Percentiles rank a stretch among this genome's conserved stretches.
Evolutionary conservation across 345 rosid species (phyloP).

Genomic region (Combretum micranthum): DNA sequence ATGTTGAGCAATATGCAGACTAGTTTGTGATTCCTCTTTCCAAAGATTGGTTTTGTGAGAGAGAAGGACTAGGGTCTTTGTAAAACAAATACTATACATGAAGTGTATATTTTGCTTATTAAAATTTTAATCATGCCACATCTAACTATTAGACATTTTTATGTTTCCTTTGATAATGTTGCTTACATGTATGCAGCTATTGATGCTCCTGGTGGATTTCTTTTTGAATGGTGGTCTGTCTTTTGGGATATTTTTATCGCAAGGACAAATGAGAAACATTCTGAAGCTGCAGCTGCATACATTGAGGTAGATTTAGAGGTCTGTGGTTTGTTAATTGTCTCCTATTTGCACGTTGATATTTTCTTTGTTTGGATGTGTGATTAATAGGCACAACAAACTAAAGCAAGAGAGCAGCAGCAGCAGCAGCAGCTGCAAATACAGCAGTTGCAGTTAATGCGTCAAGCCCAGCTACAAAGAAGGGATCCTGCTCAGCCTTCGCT

Average conservation of each 20-base stretch:
- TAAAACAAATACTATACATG: too few species aligned
- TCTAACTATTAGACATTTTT: not conserved
- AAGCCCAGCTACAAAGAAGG: conserved; percentile 78
- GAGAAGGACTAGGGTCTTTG: too few species aligned
- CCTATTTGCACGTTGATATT: not conserved
- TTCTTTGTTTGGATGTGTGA: conserved; percentile 11
- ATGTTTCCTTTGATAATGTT: conserved; percentile 5
- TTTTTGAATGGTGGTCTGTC: conserved; percentile 99
- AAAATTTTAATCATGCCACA: too few species aligned
- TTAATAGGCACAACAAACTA: conserved; percentile 66
- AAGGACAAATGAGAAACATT: conserved; percentile 93
- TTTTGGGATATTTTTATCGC: conserved; percentile 98
- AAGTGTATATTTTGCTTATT: too few species aligned
- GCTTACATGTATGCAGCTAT: conserved; percentile 52
- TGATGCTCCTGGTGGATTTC: conserved; percentile 99
- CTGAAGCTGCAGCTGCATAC: conserved; percentile 84
- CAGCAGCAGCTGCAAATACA: conserved; percentile 49
- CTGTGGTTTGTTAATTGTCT: not conserved
- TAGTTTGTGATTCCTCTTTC: too few species aligned
- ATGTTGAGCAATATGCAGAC: too few species aligned
- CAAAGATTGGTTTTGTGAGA: too few species aligned
- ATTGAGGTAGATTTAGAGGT: conserved; percentile 51
- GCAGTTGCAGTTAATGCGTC: conserved; percentile 70
- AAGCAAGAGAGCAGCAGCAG: conserved; percentile 86
- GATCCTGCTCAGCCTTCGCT: conserved; percentile 57